phyloP scores from a whole-genome alignment of 208 protist species.

The Leptomonas seymouri region DNA sequence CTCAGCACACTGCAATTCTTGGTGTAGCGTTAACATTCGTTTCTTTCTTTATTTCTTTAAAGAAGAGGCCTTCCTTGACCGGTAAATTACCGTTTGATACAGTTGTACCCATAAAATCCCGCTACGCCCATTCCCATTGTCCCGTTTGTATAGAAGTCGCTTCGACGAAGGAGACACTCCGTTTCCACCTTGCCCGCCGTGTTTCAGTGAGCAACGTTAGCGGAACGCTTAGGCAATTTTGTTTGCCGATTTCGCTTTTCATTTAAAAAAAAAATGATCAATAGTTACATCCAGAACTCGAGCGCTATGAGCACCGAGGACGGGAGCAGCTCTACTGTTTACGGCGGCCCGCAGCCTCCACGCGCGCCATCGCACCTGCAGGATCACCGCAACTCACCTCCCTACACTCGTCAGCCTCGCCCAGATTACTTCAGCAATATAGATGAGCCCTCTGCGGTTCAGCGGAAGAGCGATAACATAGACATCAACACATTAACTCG shows the following conservation, averaged over 20 bases:
- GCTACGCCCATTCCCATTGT: too few relatives aligned
- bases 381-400: not conserved
- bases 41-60: too few relatives aligned
- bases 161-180: too few relatives aligned
- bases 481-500: not conserved
- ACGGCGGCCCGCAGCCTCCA: conserved; percentile 4
- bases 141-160: too few relatives aligned
- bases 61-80: too few relatives aligned
- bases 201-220: not conserved
- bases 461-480: not conserved
- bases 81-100: conserved; percentile 3
- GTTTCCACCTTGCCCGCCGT: not conserved
- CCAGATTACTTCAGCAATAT: not conserved
- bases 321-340: conserved; percentile 26
- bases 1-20: too few relatives aligned
- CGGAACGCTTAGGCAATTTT: too few relatives aligned
- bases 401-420: not conserved
- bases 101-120: conserved; percentile 8
- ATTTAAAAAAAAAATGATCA: conserved; percentile 17
- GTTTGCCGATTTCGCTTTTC: not conserved
- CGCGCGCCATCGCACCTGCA: not conserved
- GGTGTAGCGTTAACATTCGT: too few relatives aligned
- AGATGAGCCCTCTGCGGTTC: not conserved
- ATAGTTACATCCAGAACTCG: conserved; percentile 28
- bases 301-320: conserved; percentile 33